Conservation (phyloP, 192 early-diverging fungal genomes). For the Phycomyces nitens region DNA sequence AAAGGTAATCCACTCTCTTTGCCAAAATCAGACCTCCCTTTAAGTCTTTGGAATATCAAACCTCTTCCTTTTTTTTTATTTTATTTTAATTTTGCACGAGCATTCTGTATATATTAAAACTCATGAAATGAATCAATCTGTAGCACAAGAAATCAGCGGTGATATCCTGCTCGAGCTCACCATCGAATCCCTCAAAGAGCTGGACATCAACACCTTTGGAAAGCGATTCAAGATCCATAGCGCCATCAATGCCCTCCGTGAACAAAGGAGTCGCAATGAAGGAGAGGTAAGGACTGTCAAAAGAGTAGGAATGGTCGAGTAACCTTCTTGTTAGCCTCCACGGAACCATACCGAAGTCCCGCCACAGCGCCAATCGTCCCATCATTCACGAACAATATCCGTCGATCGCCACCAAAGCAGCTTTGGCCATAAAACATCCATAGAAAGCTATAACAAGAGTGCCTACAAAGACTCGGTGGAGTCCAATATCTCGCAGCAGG, state of each 20-base stretch:
- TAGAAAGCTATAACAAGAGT: too few species aligned
- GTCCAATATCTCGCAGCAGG: too few species aligned
- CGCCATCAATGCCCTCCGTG: slow-evolving; percentile 47
- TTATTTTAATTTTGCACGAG: neutral
- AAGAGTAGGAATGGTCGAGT: too few species aligned
- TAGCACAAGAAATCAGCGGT: slow-evolving; percentile 31
- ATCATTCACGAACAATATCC: too few species aligned
- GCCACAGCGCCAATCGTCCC: too few species aligned
- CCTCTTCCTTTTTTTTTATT: neutral
- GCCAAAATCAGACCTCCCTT: neutral
- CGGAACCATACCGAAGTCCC: too few species aligned
- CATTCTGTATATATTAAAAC: neutral
- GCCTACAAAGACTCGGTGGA: too few species aligned
- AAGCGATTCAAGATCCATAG: slow-evolving; percentile 65
- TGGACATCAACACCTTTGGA: slow-evolving; percentile 59
- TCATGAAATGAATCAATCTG: neutral
- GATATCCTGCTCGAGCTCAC: slow-evolving; percentile 57
- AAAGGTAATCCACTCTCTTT: slow-evolving; percentile 9
- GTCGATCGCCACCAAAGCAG: too few species aligned
- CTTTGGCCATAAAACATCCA: too few species aligned
- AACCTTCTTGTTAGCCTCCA: too few species aligned
- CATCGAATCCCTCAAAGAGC: slow-evolving; percentile 58
- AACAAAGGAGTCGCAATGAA: slow-evolving; percentile 1
- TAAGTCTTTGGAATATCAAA: too few species aligned
- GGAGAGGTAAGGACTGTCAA: neutral